Evolutionary conservation across 2,329 filamentous ascomycete species (phyloP).

Genomic region (Clonostachys rhizophaga): DNA sequence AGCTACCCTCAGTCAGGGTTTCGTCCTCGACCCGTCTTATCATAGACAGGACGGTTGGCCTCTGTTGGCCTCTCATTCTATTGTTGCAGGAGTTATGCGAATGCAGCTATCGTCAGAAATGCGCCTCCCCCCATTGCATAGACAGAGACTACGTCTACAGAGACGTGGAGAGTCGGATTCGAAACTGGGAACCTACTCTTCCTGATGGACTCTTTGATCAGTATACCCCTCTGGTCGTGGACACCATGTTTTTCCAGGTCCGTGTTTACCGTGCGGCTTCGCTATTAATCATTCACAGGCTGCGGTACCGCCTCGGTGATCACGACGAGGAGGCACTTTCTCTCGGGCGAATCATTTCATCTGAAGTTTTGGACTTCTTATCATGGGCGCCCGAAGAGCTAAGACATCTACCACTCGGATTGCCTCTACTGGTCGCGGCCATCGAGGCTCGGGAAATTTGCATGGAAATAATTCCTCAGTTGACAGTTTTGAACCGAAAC

Average conservation of each 20-base stretch:
- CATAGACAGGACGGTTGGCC: conserved; percentile 6
- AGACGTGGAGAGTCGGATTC: conserved; percentile 4
- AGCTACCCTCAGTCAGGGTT: conserved; percentile 4
- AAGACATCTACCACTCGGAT: conserved; percentile 5
- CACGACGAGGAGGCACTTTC: conserved; percentile 2
- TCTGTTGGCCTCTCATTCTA: conserved; percentile 4
- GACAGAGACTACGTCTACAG: conserved; percentile 1
- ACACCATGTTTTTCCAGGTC: conserved; percentile 6
- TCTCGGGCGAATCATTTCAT: conserved; percentile 3
- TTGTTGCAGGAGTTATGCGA: conserved; percentile 7
- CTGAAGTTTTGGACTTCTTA: conserved; percentile 2
- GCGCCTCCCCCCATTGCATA: too few relatives aligned
- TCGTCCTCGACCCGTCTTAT: background rate
- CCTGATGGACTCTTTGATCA: background rate
- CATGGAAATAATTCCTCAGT: background rate
- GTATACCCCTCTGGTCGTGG: conserved; percentile 2
- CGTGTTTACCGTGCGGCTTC: conserved; percentile 5
- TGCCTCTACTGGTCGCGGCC: conserved; percentile 7
- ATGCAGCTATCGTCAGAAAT: conserved; percentile 2
- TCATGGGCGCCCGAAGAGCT: conserved; percentile 1
- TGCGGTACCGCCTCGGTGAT: conserved; percentile 7
- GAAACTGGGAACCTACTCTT: conserved; percentile 2
- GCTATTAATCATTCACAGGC: conserved; percentile 8
- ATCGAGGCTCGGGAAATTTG: conserved; percentile 4
- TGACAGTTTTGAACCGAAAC: conserved; percentile 3